phyloP scores from a whole-genome alignment of 139 green algal genomes.

The Asterochloris erici region DNA sequence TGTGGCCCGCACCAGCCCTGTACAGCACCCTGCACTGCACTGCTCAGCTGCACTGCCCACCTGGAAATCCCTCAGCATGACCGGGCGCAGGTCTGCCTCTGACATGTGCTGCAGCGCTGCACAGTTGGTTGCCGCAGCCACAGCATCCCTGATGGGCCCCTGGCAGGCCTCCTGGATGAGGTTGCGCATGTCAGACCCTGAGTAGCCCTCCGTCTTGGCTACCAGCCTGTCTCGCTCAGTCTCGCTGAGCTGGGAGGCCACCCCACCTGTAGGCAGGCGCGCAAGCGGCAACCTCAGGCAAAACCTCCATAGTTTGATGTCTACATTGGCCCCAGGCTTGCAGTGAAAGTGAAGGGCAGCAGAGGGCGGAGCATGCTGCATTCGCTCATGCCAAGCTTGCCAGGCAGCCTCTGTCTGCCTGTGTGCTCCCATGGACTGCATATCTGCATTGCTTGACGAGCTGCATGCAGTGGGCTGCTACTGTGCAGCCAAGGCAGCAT shows the following conservation, averaged over 20 bases:
- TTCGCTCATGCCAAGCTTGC: too few relatives aligned
- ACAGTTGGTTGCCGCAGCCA: slow-evolving; percentile 27
- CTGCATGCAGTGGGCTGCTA: too few relatives aligned
- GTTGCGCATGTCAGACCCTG: slow-evolving; percentile 87
- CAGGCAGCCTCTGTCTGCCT: too few relatives aligned
- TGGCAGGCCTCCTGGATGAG: slow-evolving; percentile 93
- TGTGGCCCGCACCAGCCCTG: too few relatives aligned
- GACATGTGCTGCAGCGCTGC: slow-evolving; percentile 40
- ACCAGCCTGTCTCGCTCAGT: slow-evolving; percentile 78
- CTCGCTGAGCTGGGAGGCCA: slow-evolving; percentile 33
- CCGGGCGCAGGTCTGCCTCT: slow-evolving; percentile 62
- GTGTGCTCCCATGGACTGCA: too few relatives aligned
- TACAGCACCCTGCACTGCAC: too few relatives aligned
- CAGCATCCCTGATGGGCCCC: slow-evolving; percentile 75
- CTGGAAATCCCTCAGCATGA: slow-evolving; percentile 77
- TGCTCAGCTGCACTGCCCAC: neutral
- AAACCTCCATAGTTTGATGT: neutral
- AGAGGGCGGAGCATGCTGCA: neutral
- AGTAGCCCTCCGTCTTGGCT: slow-evolving; percentile 69
- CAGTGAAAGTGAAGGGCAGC: neutral
- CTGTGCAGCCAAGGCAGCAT: too few relatives aligned
- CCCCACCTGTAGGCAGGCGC: neutral
- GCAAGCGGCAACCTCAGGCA: slow-evolving; percentile 25
- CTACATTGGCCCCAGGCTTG: too few relatives aligned
- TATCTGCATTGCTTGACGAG: too few relatives aligned